Conservation (phyloP, 2,329 filamentous ascomycete genomes). For the Fusarium buxicola region DNA sequence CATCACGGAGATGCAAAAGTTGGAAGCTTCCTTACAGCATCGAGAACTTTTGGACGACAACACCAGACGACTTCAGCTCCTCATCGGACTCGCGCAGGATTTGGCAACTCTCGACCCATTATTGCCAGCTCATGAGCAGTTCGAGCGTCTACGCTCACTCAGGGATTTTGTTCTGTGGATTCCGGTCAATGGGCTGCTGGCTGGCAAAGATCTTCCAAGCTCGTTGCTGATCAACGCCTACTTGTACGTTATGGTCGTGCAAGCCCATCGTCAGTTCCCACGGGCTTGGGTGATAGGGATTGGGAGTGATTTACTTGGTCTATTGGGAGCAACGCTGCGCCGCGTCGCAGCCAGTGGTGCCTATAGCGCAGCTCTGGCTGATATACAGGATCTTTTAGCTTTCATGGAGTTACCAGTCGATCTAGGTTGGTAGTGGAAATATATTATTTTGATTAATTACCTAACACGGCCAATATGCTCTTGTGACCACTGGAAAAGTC, state of each 20-base stretch:
- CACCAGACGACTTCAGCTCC: constrained; percentile 8
- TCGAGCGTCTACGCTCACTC: constrained; percentile 7
- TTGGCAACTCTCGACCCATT: constrained; percentile 14
- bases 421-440: background rate
- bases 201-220: constrained; percentile 18
- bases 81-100: constrained; percentile 19
- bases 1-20: constrained; percentile 25
- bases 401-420: background rate
- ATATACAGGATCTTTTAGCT: background rate
- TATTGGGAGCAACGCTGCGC: constrained; percentile 15
- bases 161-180: constrained; percentile 28
- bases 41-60: constrained; percentile 12
- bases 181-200: constrained; percentile 16
- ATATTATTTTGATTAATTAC: background rate
- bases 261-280: constrained; percentile 15
- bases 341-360: background rate
- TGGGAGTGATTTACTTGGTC: constrained; percentile 7
- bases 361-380: constrained; percentile 1
- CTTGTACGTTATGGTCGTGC: constrained; percentile 18
- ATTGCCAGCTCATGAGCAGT: constrained; percentile 9
- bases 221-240: constrained; percentile 30
- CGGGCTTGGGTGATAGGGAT: constrained; percentile 18
- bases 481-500: too few species aligned
- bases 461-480: background rate
- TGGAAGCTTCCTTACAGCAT: constrained; percentile 4